A percentile compares a stretch with the other conserved stretches of the same genome.
Conservation (phyloP, 352 stramenopile genomes). For the Globisporangium splendens region DNA sequence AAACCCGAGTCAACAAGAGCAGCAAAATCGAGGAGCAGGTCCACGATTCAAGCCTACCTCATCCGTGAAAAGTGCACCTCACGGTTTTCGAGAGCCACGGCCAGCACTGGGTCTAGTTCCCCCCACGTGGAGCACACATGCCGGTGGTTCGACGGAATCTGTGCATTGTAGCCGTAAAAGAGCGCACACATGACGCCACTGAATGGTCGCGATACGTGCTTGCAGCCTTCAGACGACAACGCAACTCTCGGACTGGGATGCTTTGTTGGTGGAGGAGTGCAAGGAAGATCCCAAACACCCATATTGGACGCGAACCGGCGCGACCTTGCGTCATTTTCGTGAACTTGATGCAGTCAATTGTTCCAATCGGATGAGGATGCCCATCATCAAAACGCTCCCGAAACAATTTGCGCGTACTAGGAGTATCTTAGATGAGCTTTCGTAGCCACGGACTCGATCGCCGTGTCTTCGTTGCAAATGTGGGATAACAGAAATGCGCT, state of each 20-base stretch:
- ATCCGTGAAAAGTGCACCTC: constrained; percentile 90
- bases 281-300: not conserved
- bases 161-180: constrained; percentile 83
- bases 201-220: too few relatives aligned
- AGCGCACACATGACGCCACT: constrained; percentile 34
- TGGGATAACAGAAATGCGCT: not conserved
- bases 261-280: not conserved
- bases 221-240: not conserved
- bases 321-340: not conserved
- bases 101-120: constrained; percentile 79
- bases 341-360: not conserved
- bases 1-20: constrained; percentile 1
- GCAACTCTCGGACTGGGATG: not conserved
- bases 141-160: constrained; percentile 56
- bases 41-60: constrained; percentile 39
- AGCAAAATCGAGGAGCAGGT: not conserved
- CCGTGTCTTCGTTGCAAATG: too few relatives aligned
- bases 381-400: too few relatives aligned
- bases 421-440: too few relatives aligned
- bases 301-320: not conserved
- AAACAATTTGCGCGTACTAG: too few relatives aligned
- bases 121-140: constrained; percentile 81
- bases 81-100: constrained; percentile 75
- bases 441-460: too few relatives aligned
- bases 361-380: not conserved